These are phyloP conservation scores for Colletotrichum noveboracense DNA, from an alignment of 2,329 filamentous ascomycete genomes.

Conservation along the genomic window DNA sequence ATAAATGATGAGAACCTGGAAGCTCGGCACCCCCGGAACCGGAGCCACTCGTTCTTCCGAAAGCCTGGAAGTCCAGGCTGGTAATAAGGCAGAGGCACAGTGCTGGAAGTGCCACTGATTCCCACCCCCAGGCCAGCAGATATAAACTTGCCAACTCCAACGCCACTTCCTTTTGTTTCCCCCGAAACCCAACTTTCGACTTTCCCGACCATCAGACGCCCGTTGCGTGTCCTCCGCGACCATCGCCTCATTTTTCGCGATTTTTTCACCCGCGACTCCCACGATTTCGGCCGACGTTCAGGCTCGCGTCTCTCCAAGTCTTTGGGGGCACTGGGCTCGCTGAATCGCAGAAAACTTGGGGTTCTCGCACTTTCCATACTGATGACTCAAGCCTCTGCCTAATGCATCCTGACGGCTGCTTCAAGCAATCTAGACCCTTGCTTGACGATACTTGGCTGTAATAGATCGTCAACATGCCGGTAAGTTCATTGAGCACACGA, in stretches of 20 bases:
- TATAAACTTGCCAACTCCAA: conserved; percentile 23
- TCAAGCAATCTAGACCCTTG: conserved; percentile 21
- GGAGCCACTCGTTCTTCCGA: conserved; percentile 5
- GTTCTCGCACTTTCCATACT: conserved; percentile 12
- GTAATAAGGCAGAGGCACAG: not conserved
- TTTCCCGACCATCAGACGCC: not conserved
- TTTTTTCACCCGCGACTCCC: not conserved
- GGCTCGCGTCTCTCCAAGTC: not conserved
- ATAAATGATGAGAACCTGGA: not conserved
- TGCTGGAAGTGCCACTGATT: conserved; percentile 16
- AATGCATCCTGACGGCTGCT: conserved; percentile 21
- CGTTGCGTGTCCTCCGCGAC: not conserved
- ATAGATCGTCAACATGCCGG: conserved; percentile 22
- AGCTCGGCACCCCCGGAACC: conserved; percentile 3
- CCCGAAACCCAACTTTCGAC: not conserved
- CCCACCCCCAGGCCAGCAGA: conserved; percentile 14
- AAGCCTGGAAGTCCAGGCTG: not conserved
- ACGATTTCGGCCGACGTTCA: not conserved
- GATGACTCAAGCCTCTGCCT: conserved; percentile 21
- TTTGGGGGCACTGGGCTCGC: not conserved
- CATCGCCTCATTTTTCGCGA: not conserved
- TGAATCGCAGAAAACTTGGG: conserved; percentile 14
- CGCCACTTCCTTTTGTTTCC: conserved; percentile 17
- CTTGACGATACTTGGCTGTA: conserved; percentile 20
- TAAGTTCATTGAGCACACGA: conserved; percentile 5